These are phyloP conservation scores for Chlorociboria aeruginascens DNA, from an alignment of 495 filamentous ascomycete genomes.

Conservation along the genomic window DNA sequence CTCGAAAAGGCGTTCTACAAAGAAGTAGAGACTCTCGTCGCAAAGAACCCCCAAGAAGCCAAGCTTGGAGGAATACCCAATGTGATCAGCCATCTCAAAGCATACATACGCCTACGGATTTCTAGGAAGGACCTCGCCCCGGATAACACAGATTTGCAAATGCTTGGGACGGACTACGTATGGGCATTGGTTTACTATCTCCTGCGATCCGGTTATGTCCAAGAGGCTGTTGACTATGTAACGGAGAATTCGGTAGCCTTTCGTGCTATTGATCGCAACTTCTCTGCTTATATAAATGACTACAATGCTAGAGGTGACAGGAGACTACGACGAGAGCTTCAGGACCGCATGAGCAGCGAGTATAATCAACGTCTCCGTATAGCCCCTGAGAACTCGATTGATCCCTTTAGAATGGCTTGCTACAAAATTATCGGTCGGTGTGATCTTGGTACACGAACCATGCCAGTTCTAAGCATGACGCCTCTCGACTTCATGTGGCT, in stretches of 20 bases:
- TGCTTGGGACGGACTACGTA: conserved; percentile 66
- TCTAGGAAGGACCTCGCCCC: conserved; percentile 66
- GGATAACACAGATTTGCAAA: conserved; percentile 61
- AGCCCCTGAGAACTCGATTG: conserved; percentile 74
- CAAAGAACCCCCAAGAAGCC: conserved; percentile 76
- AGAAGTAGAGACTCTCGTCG: conserved; percentile 60
- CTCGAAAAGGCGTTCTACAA: conserved; percentile 64
- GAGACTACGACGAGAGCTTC: conserved; percentile 61
- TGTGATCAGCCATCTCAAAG: conserved; percentile 77
- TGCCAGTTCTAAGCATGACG: conserved; percentile 68
- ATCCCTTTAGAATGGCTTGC: conserved; percentile 93
- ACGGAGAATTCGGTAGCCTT: conserved; percentile 63
- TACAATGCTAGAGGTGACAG: conserved; percentile 62
- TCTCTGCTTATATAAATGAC: conserved; percentile 74
- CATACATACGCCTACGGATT: conserved; percentile 70
- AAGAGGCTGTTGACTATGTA: conserved; percentile 79
- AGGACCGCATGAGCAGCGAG: conserved; percentile 76
- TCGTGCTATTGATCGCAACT: conserved; percentile 79
- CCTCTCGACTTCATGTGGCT: conserved; percentile 97
- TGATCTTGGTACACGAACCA: conserved; percentile 65
- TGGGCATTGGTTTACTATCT: conserved; percentile 93
- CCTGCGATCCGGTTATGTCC: conserved; percentile 71
- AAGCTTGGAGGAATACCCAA: conserved; percentile 82
- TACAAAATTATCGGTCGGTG: conserved; percentile 96
- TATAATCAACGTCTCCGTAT: conserved; percentile 75